These are phyloP conservation scores for Fusarium devonianum DNA, from an alignment of 2,329 filamentous ascomycete genomes.

Conservation along the genomic window DNA sequence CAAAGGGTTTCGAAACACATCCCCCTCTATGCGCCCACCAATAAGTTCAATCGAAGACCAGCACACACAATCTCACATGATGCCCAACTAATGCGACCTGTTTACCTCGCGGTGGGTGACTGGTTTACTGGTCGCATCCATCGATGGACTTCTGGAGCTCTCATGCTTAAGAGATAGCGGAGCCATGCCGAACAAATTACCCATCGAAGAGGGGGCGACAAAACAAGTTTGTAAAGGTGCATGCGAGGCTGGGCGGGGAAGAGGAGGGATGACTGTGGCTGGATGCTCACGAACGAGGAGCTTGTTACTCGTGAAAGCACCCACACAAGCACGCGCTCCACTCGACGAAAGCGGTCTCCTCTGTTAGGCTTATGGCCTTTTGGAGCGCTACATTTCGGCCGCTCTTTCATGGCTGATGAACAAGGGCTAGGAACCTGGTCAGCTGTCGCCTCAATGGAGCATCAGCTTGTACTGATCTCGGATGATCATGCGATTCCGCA, in stretches of 20 bases:
- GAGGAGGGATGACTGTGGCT: conserved; percentile 26
- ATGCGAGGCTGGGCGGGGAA: conserved; percentile 25
- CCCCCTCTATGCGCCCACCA: conserved; percentile 20
- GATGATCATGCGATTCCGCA: conserved; percentile 16
- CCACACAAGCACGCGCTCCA: conserved; percentile 21
- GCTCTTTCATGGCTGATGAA: conserved; percentile 20
- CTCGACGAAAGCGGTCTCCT: conserved; percentile 20
- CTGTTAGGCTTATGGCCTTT: conserved; percentile 31
- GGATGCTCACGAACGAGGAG: conserved; percentile 9
- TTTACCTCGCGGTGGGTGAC: conserved; percentile 32
- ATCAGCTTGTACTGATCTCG: conserved; percentile 24
- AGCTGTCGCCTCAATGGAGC: conserved; percentile 34
- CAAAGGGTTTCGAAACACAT: conserved; percentile 27
- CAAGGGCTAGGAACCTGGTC: conserved; percentile 38
- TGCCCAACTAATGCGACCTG: conserved; percentile 38
- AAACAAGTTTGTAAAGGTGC: conserved; percentile 8
- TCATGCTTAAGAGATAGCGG: conserved; percentile 14
- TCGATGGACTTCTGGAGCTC: conserved; percentile 22
- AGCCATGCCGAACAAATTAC: conserved; percentile 25
- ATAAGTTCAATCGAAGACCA: conserved; percentile 22
- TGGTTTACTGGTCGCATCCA: conserved; percentile 30
- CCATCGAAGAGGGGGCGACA: conserved; percentile 12
- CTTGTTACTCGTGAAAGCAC: conserved; percentile 19
- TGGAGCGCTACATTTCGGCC: conserved; percentile 28
- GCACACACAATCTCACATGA: conserved; percentile 41